phyloP scores from a whole-genome alignment of 352 stramenopile species.

The Phytophthora ramorum region DNA sequence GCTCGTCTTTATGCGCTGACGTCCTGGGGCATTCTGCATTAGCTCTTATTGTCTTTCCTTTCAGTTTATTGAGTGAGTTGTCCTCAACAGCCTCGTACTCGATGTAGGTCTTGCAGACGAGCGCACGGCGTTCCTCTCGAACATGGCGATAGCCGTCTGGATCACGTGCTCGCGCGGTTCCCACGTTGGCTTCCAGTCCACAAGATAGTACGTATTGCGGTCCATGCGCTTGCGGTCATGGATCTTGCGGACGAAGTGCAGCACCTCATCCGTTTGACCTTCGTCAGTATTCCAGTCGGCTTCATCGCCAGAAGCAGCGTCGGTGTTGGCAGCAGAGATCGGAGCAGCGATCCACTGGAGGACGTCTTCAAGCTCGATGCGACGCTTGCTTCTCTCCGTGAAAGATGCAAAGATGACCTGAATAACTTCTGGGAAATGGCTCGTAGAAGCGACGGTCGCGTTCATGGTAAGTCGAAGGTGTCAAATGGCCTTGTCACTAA shows the following conservation, averaged over 20 bases:
- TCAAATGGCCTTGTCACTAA: conserved; percentile 15
- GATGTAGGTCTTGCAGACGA: conserved; percentile 31
- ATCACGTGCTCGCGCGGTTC: conserved; percentile 18
- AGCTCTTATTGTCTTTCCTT: background rate
- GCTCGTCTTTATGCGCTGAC: background rate
- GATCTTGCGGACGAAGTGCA: background rate
- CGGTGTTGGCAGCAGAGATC: background rate
- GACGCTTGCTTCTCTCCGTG: conserved; percentile 9
- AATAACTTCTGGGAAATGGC: conserved; percentile 1
- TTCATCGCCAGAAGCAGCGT: background rate
- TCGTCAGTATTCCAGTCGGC: too few relatives aligned
- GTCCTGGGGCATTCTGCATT: background rate
- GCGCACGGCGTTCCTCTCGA: conserved; percentile 13
- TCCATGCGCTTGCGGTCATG: background rate
- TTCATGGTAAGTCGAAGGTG: conserved; percentile 25
- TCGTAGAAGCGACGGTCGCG: background rate
- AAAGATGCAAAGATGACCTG: conserved; percentile 6
- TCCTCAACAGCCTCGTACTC: conserved; percentile 29
- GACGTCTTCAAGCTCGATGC: background rate
- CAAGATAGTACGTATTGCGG: conserved; percentile 19
- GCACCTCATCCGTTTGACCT: background rate
- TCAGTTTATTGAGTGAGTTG: conserved; percentile 22
- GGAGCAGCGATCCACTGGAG: background rate
- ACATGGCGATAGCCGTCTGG: conserved; percentile 12
- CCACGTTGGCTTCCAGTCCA: conserved; percentile 30